Conservation (phyloP, 352 stramenopile species). For the Achlya hypogyna region DNA sequence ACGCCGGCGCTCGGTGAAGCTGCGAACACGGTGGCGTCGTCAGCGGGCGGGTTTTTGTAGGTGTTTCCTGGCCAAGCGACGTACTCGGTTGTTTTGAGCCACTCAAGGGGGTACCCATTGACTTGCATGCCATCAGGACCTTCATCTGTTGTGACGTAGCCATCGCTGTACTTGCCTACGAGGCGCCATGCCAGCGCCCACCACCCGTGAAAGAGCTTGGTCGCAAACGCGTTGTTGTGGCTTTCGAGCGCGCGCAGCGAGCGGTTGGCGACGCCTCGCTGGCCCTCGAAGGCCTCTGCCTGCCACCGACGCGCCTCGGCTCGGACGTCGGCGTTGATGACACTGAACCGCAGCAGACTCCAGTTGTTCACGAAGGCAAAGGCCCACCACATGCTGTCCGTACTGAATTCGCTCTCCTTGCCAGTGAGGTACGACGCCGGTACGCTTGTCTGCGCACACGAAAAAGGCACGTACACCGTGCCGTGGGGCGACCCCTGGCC, state of each 20-base stretch:
- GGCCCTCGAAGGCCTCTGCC: constrained; percentile 20
- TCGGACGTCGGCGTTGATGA: constrained; percentile 54
- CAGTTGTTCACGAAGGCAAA: constrained; percentile 82
- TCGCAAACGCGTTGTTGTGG: constrained; percentile 44
- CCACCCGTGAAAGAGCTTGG: constrained; percentile 19
- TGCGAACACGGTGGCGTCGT: background rate
- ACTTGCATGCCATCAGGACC: background rate
- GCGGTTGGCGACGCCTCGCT: background rate
- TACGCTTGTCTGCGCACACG: constrained; percentile 44
- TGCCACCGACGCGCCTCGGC: constrained; percentile 33
- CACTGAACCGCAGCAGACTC: constrained; percentile 62
- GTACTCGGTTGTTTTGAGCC: constrained; percentile 5
- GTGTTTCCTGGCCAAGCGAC: constrained; percentile 1
- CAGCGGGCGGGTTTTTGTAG: background rate
- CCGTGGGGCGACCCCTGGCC: constrained; percentile 85
- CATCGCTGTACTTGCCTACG: constrained; percentile 15
- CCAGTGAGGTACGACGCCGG: constrained; percentile 39
- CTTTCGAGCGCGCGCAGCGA: constrained; percentile 20
- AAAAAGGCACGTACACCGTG: constrained; percentile 86
- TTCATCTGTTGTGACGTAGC: constrained; percentile 16
- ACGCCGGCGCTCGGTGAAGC: no score
- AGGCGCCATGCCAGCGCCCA: constrained; percentile 13
- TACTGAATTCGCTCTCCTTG: constrained; percentile 56
- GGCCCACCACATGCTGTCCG: constrained; percentile 62
- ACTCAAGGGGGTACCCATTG: constrained; percentile 4